A percentile compares a stretch with the other conserved stretches of the same genome.
phyloP scores from a whole-genome alignment of 257 asterid genomes.

The Agastache rugosa region DNA sequence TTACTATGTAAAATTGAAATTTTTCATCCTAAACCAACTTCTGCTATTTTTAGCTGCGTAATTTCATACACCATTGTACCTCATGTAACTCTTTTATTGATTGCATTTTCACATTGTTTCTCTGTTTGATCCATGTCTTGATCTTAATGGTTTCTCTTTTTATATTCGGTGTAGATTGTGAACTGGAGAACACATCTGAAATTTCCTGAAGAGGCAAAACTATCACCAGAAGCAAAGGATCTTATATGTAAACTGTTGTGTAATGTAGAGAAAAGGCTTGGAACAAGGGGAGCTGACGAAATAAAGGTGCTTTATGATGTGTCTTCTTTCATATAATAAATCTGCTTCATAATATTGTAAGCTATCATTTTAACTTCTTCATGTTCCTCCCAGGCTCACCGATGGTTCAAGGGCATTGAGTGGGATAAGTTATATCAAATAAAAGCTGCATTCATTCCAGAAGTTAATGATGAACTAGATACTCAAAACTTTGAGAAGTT shows the following conservation, averaged over 20 bases:
- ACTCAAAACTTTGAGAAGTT: conserved; percentile 98
- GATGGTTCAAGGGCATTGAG: conserved; percentile 86
- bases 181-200: conserved; percentile 87
- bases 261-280: conserved; percentile 94
- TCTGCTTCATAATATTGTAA: conserved; percentile 13
- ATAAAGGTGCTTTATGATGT: conserved; percentile 65
- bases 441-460: conserved; percentile 94
- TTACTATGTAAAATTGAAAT: background rate
- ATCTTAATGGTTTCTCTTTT: conserved; percentile 10
- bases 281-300: conserved; percentile 88
- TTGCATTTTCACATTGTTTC: background rate
- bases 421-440: conserved; percentile 89
- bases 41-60: conserved; percentile 19
- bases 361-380: conserved; percentile 28
- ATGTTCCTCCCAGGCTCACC: conserved; percentile 71
- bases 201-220: conserved; percentile 89
- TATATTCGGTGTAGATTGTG: conserved; percentile 63
- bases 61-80: background rate
- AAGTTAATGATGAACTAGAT: conserved; percentile 91
- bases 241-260: conserved; percentile 90
- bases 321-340: conserved; percentile 22
- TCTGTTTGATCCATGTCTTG: conserved; percentile 22
- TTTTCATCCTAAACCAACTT: background rate
- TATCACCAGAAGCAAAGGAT: conserved; percentile 87
- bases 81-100: conserved; percentile 12